phyloP scores from a whole-genome alignment of 306 rosid species.

The Vigna hirtella region DNA sequence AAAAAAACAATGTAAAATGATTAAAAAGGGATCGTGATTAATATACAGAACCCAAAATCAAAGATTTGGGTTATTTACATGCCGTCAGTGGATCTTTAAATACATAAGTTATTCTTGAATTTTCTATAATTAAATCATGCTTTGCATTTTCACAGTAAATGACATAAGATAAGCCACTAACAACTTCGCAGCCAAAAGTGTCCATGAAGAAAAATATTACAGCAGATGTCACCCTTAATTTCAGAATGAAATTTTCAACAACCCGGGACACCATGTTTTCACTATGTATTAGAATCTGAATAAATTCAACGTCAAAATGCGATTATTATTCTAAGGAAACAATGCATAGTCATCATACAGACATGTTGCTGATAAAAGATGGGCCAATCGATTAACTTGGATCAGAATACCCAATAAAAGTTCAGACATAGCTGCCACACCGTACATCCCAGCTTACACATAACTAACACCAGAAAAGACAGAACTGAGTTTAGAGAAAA shows the following conservation, averaged over 20 bases:
- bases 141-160: not conserved
- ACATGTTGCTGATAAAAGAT: slow-evolving; percentile 16
- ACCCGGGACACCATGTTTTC: not conserved
- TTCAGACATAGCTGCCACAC: slow-evolving; percentile 20
- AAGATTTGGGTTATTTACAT: not conserved
- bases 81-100: not conserved
- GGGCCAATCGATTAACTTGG: not conserved
- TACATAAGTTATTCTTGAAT: slow-evolving; percentile 13
- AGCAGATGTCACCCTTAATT: not conserved
- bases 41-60: slow-evolving; percentile 1
- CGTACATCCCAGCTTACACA: slow-evolving; percentile 29
- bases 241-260: slow-evolving; percentile 11
- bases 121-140: slow-evolving; percentile 14
- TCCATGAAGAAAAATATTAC: not conserved
- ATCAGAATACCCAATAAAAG: slow-evolving; percentile 12
- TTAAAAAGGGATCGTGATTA: slow-evolving; percentile 10
- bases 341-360: slow-evolving; percentile 8
- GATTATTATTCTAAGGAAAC: slow-evolving; percentile 14
- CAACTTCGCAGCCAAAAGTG: not conserved
- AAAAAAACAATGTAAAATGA: not conserved
- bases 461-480: slow-evolving; percentile 33
- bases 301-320: not conserved
- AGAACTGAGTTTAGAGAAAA: slow-evolving; percentile 19
- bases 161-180: not conserved
- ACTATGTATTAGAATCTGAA: not conserved